Conservation (phyloP, 2,329 filamentous ascomycete species). For the Botrytis paeoniae region DNA sequence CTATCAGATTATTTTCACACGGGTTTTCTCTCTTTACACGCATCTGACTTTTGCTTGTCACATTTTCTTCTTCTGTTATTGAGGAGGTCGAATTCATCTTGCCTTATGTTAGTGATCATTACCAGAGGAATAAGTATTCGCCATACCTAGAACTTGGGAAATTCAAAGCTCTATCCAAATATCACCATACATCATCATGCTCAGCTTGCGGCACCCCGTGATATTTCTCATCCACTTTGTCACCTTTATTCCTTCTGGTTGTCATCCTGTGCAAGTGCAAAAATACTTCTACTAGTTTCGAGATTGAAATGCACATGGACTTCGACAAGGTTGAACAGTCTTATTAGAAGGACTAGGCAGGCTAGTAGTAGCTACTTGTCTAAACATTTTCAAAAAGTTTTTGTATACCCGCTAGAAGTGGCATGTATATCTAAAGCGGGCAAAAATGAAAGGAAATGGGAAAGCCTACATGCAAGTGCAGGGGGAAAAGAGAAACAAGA, state of each 20-base stretch:
- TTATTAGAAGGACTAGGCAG: fast-evolving
- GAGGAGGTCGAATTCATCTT: neutral
- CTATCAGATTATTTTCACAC: neutral
- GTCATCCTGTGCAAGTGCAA: neutral
- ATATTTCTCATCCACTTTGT: neutral
- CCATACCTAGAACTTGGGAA: neutral
- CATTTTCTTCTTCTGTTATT: neutral
- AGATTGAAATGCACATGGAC: neutral
- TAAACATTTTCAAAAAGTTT: neutral
- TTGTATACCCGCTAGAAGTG: neutral
- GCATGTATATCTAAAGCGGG: neutral
- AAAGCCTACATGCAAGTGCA: neutral
- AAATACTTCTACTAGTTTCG: neutral
- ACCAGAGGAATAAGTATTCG: neutral
- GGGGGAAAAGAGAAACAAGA: neutral
- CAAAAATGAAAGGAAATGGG: too few species aligned
- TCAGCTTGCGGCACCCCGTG: fast-evolving
- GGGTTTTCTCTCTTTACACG: neutral
- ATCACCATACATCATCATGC: neutral
- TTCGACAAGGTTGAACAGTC: too few species aligned
- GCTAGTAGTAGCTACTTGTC: neutral
- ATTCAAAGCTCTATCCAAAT: neutral
- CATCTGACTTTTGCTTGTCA: neutral
- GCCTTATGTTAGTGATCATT: neutral
- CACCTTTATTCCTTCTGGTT: neutral